phyloP scores from a whole-genome alignment of 78 protist species.

The Cavenderia fasciculata region DNA sequence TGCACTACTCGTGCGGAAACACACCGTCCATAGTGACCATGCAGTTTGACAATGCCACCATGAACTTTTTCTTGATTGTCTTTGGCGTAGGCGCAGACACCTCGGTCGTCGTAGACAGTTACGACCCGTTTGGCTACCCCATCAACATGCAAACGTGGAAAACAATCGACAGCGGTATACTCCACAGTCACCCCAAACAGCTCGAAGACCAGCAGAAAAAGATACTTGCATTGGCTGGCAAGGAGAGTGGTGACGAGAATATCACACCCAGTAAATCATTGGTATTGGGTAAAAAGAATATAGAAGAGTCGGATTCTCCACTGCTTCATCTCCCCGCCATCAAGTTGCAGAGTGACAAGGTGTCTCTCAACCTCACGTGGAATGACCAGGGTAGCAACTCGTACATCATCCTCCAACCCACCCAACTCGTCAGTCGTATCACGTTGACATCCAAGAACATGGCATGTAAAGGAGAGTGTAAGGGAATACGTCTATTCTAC shows the following conservation, averaged over 20 bases:
- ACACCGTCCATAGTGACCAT: neutral
- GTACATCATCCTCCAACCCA: slow-evolving; percentile 28
- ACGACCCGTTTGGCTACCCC: slow-evolving; percentile 18
- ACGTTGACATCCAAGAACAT: neutral
- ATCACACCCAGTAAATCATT: no score
- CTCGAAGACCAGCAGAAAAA: no score
- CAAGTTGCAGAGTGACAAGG: neutral
- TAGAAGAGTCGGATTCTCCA: no score
- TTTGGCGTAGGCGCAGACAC: slow-evolving; percentile 18
- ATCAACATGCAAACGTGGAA: slow-evolving; percentile 43
- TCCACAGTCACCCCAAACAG: neutral
- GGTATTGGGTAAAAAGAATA: no score
- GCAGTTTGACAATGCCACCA: neutral
- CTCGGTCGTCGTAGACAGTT: neutral
- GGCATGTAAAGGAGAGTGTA: slow-evolving; percentile 11
- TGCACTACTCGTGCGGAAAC: slow-evolving; percentile 49
- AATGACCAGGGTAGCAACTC: slow-evolving; percentile 1
- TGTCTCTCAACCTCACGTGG: slow-evolving; percentile 5
- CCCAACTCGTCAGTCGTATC: slow-evolving; percentile 4
- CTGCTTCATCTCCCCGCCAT: neutral
- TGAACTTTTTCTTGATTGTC: slow-evolving; percentile 1
- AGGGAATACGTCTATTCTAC: slow-evolving; percentile 21
- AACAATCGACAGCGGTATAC: slow-evolving; percentile 30
- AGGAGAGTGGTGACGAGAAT: no score
- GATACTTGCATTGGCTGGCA: no score